Evolutionary conservation across 108 stramenopile species (phyloP).

Genomic region (Cyclotella kingstonii): DNA sequence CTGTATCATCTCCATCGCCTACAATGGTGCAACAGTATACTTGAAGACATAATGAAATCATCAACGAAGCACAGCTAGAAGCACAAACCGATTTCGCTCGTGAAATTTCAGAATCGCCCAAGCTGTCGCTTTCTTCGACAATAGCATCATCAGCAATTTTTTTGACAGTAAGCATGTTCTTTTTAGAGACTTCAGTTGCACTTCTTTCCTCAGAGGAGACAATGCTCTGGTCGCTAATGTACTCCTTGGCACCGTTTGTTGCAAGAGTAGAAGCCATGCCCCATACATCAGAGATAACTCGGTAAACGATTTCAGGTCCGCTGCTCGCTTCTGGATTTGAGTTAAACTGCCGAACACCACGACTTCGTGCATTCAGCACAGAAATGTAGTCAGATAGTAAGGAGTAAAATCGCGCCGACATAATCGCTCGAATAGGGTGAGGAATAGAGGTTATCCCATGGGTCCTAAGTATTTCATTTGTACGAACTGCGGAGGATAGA

Average conservation of each 20-base stretch:
- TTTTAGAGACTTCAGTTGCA: slow-evolving; percentile 22
- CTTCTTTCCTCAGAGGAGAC: slow-evolving; percentile 23
- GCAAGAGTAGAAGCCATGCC: slow-evolving; percentile 49
- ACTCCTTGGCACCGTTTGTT: slow-evolving; percentile 50
- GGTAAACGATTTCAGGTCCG: slow-evolving; percentile 39
- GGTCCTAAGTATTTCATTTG: slow-evolving; percentile 25
- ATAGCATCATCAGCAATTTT: slow-evolving; percentile 31
- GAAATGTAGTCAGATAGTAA: slow-evolving; percentile 55
- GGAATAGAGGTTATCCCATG: slow-evolving; percentile 18
- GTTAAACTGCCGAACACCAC: slow-evolving; percentile 9
- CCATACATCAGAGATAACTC: slow-evolving; percentile 35
- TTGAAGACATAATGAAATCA: slow-evolving; percentile 61
- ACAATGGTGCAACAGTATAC: slow-evolving; percentile 47
- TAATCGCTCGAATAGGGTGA: slow-evolving; percentile 44
- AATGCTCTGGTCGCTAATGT: not conserved
- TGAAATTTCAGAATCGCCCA: not conserved
- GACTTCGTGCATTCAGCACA: slow-evolving; percentile 14
- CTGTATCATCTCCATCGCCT: slow-evolving; percentile 58
- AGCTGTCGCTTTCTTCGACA: slow-evolving; percentile 23
- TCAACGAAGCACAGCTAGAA: slow-evolving; percentile 44
- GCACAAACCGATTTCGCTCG: slow-evolving; percentile 50
- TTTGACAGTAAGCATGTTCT: slow-evolving; percentile 31
- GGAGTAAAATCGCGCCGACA: slow-evolving; percentile 74
- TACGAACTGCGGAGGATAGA: slow-evolving; percentile 32
- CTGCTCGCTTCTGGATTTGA: slow-evolving; percentile 17